Evolutionary conservation across 768 basidiomycete species (phyloP), one percentile per base, ranked within the genome.

Genomic region (Phallus indusiatus): DNA sequence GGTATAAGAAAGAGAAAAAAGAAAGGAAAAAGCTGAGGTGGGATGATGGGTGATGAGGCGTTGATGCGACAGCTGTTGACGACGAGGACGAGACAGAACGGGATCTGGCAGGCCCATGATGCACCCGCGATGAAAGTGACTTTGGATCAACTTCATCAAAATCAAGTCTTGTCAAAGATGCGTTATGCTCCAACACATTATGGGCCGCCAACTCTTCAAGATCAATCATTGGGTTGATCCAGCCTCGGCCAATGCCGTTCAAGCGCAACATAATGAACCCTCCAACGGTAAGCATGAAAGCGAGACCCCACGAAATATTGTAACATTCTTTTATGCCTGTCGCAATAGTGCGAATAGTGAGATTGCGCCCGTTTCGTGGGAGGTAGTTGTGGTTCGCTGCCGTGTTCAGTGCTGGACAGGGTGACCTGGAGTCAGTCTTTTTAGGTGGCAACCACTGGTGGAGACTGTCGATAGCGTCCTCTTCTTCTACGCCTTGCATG

Each of bases 321-420:
- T 58, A 58, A 49, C 56, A 49, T 37, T 49, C 56, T 28, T 24
- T 11, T 5, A 58, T 5, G 9, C 47, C 56, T 12, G 1, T 49
- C 20, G 49, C 34, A 18, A 49, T 58, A 20, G 12, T 21, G 24
- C 56, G 49, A n/a, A 50, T 50, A 16, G 47, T 33, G 47, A 58
- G 47, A 21, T 28, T 21, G 46, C 56, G 56, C 5, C 56, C 56
- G 22, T 58, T 5, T 3, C 48, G 56, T 14, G 56, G 56, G 8
- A 83, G 68, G 60, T 78, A 81, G 16, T 75, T 78, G 58, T 83
- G 81, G 61, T 83, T 83, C 7, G 81, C 81, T 12, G 82, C 71
- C 0, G 78, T 65, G 60, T 82, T 82, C 42, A 83, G 67, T 6
- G 76, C 81, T 8, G 81, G 81, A 59, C 81, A 83, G 7, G 81